Base-by-base conservation (phyloP, 2,329 filamentous ascomycete genomes). In the Alternaria hordeiaustralica region DNA sequence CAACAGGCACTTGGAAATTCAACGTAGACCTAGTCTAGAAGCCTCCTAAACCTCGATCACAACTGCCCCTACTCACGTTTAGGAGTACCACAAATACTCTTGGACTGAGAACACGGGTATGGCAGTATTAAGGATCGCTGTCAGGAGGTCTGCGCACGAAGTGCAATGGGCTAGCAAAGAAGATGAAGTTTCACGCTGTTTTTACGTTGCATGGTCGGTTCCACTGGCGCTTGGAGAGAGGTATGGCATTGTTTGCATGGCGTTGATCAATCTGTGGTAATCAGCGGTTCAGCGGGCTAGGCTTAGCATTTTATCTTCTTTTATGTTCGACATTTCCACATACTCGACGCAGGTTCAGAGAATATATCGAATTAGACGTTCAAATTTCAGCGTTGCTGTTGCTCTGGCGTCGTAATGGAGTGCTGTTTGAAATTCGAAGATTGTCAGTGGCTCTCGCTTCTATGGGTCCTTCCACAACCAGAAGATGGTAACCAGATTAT, bases 1-100 rank as follows among this genome's bases (percentile, higher is more conserved):
- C 6, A 3, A 9, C 23, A 76, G 74, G 71, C 28, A 77, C 76
- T 41, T 77, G 75, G 75, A 71, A 76, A 25, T 77, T 77, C 47
- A 77, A 74, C 15, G 75, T 77, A 15, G 68, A 71, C 2, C 65
- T 77, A 43, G 60, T 67, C 18, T 76, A 71, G 66, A 45, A 33
- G 36, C 36, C 36, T 41, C 36, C 36, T 6, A 41, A 18, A 41
- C 15, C 5, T 11, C 36, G 36, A 41, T 18, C 36, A 41, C 36
- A 1, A 41, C n/a, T 18, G 36, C 36, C 36, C 1, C 36, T 41
- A 18, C 36, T 41, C 36, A 41, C 36, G 15, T 41, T 18, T n/a
- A 41, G n/a, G 36, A 41, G 36, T 41, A 41, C 36, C 36, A 18
- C 36, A 10, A n/a, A n/a, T 18, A n/a, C 36, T 41, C 36, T 41